A percentile compares a stretch with the other conserved stretches of the same genome.
phyloP scores from a whole-genome alignment of 495 filamentous ascomycete genomes.

The Tuber microsphaerosporum region DNA sequence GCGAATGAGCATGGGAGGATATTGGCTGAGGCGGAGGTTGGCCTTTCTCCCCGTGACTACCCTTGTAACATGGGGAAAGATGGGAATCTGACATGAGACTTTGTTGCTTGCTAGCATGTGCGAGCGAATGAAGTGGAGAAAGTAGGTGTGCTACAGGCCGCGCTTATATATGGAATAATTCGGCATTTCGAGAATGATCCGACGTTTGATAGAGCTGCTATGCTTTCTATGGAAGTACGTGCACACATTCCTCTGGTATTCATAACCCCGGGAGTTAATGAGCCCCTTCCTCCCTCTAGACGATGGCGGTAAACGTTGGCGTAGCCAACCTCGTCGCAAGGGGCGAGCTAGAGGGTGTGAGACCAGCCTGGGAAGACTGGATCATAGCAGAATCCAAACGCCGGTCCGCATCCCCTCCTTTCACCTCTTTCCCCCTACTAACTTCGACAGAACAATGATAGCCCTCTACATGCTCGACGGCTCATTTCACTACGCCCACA shows the following conservation, averaged over 20 bases:
- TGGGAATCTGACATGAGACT: background rate
- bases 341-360: slow-evolving; percentile 19
- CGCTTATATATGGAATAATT: slow-evolving; percentile 30
- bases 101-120: slow-evolving; percentile 16
- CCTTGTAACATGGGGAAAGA: background rate
- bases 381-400: slow-evolving; percentile 36
- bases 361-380: slow-evolving; percentile 36
- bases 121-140: slow-evolving; percentile 20
- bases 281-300: slow-evolving; percentile 16
- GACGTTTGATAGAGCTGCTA: slow-evolving; percentile 19
- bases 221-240: slow-evolving; percentile 32
- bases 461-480: slow-evolving; percentile 28
- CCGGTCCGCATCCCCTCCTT: slow-evolving; percentile 16
- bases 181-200: slow-evolving; percentile 35
- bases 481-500: slow-evolving; percentile 32
- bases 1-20: slow-evolving; percentile 27
- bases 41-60: background rate
- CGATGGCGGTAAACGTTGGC: slow-evolving; percentile 29
- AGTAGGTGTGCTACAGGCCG: slow-evolving; percentile 33
- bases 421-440: background rate
- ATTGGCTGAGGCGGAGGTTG: slow-evolving; percentile 13
- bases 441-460: slow-evolving; percentile 20
- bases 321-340: slow-evolving; percentile 22
- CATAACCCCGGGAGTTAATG: background rate
- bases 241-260: background rate